Evolutionary conservation across 176 grass and related monocot genomes (phyloP), one percentile per base, ranked within the genome.

Genomic region (Oryza longistaminata): DNA sequence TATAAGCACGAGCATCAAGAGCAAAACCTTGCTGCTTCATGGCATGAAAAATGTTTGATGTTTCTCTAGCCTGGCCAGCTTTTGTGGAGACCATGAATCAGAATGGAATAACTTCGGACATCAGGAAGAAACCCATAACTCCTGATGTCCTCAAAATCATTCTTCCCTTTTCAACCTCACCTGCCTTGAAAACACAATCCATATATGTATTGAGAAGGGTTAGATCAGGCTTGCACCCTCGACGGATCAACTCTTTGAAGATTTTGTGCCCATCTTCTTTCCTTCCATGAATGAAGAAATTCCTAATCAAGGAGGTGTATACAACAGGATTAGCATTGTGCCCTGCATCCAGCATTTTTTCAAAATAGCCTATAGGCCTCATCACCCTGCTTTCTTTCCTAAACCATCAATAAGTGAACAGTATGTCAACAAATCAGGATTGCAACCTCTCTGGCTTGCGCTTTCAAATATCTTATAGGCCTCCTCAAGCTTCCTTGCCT

Each of bases 251-350:
- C 83, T 94, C 93, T 92, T 95, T 98, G 78, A 94, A 98, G 33
- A 98, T 93, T 84, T 98, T 98, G 72, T 98, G 93, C 0, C 96
- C 96, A 89, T 98, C 96, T 74, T 98, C 96, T 91, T 90, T 99
- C 85, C 96, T 99, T 62, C 88, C 90, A 81, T 99, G 88, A 37
- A 90, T 89, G 77, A 99, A 99, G 70, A 95, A 99, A 70, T 86
- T 96, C 45, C 88, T 90, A 46, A 98, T 98, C 49, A 98, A 85
- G 61, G 89, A 95, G 76, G 93, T 94, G 81, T 95, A 98, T 17
- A 93, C 74, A 34, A 98, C 83, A 71, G 89, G 87, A 92, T 98
- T 90, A 85, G 85, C 89, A 76, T 72, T 89, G 27, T 92, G 83
- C 35, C 91, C 93, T 48, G 73, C 86, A 90, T 95, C 91, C 81